Evolutionary conservation across 176 grass and related monocot genomes (phyloP).

Genomic region (Oryza nivara): DNA sequence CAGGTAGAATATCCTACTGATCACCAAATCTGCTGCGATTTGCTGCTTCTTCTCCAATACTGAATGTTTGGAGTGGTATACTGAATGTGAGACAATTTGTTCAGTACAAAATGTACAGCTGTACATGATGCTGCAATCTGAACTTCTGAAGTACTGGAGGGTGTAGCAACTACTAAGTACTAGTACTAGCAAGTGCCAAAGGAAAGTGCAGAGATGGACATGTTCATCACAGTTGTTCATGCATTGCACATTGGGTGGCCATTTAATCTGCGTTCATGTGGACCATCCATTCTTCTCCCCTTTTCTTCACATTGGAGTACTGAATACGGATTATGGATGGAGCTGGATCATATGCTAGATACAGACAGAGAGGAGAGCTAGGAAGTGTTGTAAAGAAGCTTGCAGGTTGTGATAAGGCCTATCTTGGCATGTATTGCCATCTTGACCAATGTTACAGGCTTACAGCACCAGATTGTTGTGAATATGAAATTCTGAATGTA

Average conservation of each 20-base stretch:
- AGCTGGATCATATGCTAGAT: not conserved
- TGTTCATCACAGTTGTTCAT: not conserved
- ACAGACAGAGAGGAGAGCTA: not conserved
- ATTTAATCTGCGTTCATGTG: constrained; percentile 1
- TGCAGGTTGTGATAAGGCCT: constrained; percentile 2
- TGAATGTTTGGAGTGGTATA: not conserved
- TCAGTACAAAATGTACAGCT: not conserved
- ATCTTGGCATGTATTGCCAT: not conserved
- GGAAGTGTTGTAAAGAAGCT: not conserved
- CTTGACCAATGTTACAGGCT: not conserved
- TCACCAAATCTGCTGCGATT: not conserved
- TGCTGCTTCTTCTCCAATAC: not conserved
- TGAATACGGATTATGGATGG: not conserved
- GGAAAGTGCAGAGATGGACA: not conserved
- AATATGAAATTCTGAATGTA: not conserved
- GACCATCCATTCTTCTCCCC: not conserved
- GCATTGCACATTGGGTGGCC: not conserved
- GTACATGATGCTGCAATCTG: not conserved
- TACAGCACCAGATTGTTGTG: not conserved
- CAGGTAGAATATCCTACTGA: not conserved
- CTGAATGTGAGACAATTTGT: not conserved
- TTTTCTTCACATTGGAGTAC: not conserved
- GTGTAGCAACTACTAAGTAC: not conserved
- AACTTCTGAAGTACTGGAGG: not conserved
- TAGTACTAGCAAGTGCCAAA: not conserved